A percentile compares a stretch with the other conserved stretches of the same genome.
Evolutionary conservation across 1,284 basidiomycete species (phyloP).

Genomic region (Rhizopogon hawkerae): DNA sequence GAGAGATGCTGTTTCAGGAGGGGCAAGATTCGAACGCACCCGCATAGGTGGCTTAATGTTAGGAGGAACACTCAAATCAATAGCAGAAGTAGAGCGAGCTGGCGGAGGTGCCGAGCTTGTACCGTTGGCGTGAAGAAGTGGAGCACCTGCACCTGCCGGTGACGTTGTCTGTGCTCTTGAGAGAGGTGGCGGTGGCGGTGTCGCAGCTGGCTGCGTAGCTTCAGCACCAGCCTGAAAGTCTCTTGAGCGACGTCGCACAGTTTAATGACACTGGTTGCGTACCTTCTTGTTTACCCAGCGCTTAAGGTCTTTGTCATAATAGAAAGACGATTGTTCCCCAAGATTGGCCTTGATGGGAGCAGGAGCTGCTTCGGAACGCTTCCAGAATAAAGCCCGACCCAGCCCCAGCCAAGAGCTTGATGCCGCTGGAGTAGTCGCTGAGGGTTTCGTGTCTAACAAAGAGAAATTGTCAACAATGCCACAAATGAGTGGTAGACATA

Average conservation of each 20-base stretch:
- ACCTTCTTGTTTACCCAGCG: constrained; percentile 96
- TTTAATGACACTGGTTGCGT: constrained; percentile 17
- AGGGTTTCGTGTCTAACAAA: constrained; percentile 22
- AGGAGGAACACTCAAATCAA: constrained; percentile 46
- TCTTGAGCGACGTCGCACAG: constrained; percentile 5
- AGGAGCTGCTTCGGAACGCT: constrained; percentile 44
- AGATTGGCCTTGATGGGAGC: constrained; percentile 85
- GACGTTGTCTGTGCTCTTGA: constrained; percentile 69
- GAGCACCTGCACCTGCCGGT: constrained; percentile 42
- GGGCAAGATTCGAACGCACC: constrained; percentile 58
- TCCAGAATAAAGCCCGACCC: constrained; percentile 70
- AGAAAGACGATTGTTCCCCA: constrained; percentile 87
- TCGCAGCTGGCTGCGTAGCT: constrained; percentile 33
- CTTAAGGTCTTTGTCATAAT: constrained; percentile 91
- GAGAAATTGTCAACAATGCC: neutral
- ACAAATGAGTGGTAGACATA: neutral
- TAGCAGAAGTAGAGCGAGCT: constrained; percentile 52
- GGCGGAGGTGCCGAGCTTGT: constrained; percentile 34
- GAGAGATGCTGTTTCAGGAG: constrained; percentile 31
- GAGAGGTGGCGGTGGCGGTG: constrained; percentile 41
- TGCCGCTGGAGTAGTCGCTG: constrained; percentile 23
- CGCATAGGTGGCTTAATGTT: constrained; percentile 45
- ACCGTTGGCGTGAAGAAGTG: constrained; percentile 24
- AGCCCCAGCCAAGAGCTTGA: constrained; percentile 80
- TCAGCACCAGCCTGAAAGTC: constrained; percentile 43